Conservation (phyloP, 140 eudicot species). For the Senecio squalidus region DNA sequence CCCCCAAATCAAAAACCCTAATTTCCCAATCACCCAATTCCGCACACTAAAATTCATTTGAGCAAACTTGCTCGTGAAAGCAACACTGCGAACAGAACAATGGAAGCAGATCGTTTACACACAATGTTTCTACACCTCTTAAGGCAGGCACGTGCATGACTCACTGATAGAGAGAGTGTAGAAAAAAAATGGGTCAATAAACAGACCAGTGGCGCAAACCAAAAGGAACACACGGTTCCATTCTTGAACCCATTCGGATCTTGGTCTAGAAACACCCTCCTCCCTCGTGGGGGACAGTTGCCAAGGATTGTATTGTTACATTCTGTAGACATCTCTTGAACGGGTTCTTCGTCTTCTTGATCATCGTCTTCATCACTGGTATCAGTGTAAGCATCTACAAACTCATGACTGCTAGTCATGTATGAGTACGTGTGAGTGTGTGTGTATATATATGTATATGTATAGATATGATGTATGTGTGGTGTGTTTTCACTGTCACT, state of each 20-base stretch:
- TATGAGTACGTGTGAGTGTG: neutral
- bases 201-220: conserved; percentile 70
- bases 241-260: conserved; percentile 65
- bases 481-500: conserved; percentile 20
- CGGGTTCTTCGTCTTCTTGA: conserved; percentile 18
- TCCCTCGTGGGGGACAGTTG: conserved; percentile 31
- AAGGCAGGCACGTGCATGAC: conserved; percentile 70
- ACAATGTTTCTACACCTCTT: too few relatives aligned
- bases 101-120: too few relatives aligned
- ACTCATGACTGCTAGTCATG: conserved; percentile 31
- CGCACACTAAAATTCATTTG: too few relatives aligned
- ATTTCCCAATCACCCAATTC: too few relatives aligned
- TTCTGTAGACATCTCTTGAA: conserved; percentile 3
- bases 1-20: too few relatives aligned
- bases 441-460: neutral
- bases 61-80: too few relatives aligned
- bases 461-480: too few relatives aligned
- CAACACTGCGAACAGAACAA: too few relatives aligned
- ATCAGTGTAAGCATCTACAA: conserved; percentile 24
- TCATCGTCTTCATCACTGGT: conserved; percentile 18
- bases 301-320: neutral
- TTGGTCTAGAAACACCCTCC: conserved; percentile 38
- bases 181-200: conserved; percentile 89
- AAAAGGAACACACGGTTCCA: conserved; percentile 91
- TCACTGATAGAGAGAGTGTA: conserved; percentile 77